Conservation (phyloP, 345 rosid genomes). For the Bruguiera parviflora region DNA sequence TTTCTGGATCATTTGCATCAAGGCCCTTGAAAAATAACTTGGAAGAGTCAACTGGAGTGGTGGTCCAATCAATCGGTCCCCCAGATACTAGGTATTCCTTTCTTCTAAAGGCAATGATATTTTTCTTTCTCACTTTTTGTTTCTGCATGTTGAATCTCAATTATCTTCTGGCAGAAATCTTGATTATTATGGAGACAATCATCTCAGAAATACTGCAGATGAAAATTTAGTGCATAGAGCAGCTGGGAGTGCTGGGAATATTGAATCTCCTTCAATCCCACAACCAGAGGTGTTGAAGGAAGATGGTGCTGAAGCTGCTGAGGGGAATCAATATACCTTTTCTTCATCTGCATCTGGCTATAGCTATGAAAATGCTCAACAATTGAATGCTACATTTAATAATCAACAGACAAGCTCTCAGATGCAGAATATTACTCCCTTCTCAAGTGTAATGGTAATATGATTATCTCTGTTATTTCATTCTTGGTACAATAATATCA, state of each 20-base stretch:
- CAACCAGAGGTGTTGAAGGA: slow-evolving; percentile 60
- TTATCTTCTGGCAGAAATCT: slow-evolving; percentile 47
- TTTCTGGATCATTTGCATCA: slow-evolving; percentile 51
- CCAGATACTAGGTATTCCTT: slow-evolving; percentile 61
- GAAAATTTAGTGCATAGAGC: slow-evolving; percentile 50
- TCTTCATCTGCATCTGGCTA: slow-evolving; percentile 63
- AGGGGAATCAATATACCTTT: slow-evolving; percentile 67
- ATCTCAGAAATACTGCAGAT: slow-evolving; percentile 52
- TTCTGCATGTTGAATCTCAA: neutral
- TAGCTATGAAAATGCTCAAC: slow-evolving; percentile 60
- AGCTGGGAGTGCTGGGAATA: slow-evolving; percentile 44
- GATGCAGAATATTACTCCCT: slow-evolving; percentile 59
- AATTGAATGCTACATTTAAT: slow-evolving; percentile 52
- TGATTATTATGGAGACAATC: slow-evolving; percentile 72
- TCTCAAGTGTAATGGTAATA: slow-evolving; percentile 79
- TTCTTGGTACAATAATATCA: neutral
- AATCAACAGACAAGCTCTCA: slow-evolving; percentile 60
- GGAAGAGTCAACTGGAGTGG: slow-evolving; percentile 56
- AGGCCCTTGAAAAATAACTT: slow-evolving; percentile 50
- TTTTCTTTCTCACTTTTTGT: neutral
- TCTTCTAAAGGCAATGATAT: neutral
- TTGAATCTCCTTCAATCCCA: slow-evolving; percentile 58
- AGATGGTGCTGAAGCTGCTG: slow-evolving; percentile 54
- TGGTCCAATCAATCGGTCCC: slow-evolving; percentile 46
- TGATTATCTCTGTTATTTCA: neutral